phyloP scores from a whole-genome alignment of 1,139 yeast species.

The Kazachstania sp. region DNA sequence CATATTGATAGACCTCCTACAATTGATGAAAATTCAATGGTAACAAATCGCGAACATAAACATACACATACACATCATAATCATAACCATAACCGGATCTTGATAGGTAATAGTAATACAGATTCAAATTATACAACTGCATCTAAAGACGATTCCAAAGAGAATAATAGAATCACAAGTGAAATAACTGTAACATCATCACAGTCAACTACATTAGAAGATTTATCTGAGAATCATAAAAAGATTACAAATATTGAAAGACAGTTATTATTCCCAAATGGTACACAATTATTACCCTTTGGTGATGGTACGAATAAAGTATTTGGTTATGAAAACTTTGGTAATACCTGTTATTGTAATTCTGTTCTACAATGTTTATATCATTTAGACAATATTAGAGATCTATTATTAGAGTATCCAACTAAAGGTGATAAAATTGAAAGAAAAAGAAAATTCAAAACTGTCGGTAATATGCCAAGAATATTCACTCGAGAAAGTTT shows the following conservation, averaged over 20 bases:
- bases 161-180: background rate
- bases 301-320: slow-evolving; percentile 67
- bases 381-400: slow-evolving; percentile 62
- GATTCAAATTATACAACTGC: no score
- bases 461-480: slow-evolving; percentile 41
- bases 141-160: no score
- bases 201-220: background rate
- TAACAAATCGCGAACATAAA: background rate
- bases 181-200: background rate
- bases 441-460: slow-evolving; percentile 34
- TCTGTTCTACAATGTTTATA: slow-evolving; percentile 84
- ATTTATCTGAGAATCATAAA: background rate
- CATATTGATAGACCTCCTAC: background rate
- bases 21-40: background rate
- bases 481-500: slow-evolving; percentile 35
- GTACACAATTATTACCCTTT: slow-evolving; percentile 28
- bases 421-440: slow-evolving; percentile 20
- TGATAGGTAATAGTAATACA: no score
- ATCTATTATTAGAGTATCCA: slow-evolving; percentile 45
- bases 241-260: background rate
- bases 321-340: slow-evolving; percentile 93
- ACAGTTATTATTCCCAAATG: background rate
- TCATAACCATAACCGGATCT: background rate
- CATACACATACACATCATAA: background rate
- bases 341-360: slow-evolving; percentile 91